These are phyloP conservation scores for Clitocybe nebularis DNA, from an alignment of 1,284 basidiomycete genomes.

Conservation along the genomic window DNA sequence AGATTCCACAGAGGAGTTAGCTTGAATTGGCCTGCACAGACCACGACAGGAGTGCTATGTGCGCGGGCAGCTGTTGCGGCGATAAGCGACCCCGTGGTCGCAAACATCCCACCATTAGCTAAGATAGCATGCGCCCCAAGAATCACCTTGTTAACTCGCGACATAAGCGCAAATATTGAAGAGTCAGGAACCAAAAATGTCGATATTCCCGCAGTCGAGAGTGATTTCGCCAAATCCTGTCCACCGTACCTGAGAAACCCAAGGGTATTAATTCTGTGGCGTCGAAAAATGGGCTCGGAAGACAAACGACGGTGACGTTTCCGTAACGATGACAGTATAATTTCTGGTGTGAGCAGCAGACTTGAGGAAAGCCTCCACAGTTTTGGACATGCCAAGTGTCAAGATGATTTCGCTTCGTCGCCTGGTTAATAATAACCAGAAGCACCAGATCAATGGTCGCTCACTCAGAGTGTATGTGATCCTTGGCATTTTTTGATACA, in stretches of 20 bases:
- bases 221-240: conserved; percentile 77
- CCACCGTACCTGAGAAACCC: conserved; percentile 68
- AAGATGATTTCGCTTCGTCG: conserved; percentile 85
- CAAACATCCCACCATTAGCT: conserved; percentile 94
- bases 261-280: conserved; percentile 6
- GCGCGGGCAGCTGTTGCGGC: conserved; percentile 87
- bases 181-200: conserved; percentile 96
- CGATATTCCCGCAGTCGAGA: conserved; percentile 80
- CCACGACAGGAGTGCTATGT: conserved; percentile 91
- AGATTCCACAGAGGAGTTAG: conserved; percentile 92
- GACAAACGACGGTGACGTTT: conserved; percentile 86
- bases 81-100: conserved; percentile 80
- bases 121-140: conserved; percentile 92
- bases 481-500: conserved; percentile 90
- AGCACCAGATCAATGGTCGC: conserved; percentile 24
- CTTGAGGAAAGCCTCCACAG: conserved; percentile 93
- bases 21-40: conserved; percentile 95
- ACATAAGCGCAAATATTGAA: conserved; percentile 94
- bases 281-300: conserved; percentile 11
- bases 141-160: conserved; percentile 94
- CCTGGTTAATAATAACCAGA: conserved; percentile 1
- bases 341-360: conserved; percentile 87
- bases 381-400: conserved; percentile 91
- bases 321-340: conserved; percentile 95
- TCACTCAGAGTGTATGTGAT: conserved; percentile 96